Evolutionary conservation across 371 early-diverging fungal species (phyloP).

Genomic region (Lichtheimia ramosa): DNA sequence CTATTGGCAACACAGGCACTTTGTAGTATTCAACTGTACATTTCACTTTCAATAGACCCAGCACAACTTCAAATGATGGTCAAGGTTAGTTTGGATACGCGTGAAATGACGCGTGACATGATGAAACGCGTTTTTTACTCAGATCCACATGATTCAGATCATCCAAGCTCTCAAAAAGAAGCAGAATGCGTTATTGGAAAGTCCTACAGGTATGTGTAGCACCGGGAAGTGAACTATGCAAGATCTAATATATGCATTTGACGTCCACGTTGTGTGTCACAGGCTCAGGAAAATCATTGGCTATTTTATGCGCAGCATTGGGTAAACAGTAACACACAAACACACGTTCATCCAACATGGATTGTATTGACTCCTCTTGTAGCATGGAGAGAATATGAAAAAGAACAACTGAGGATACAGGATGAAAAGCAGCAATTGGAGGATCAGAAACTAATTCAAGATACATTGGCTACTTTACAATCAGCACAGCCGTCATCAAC

Average conservation of each 20-base stretch:
- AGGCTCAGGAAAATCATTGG: conserved; percentile 64
- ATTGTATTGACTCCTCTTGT: background rate
- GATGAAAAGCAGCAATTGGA: background rate
- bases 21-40: too few species aligned
- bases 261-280: too few species aligned
- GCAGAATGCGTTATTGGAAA: conserved; percentile 58
- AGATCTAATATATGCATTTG: too few species aligned
- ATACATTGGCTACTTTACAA: background rate
- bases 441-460: background rate
- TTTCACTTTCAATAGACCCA: conserved; percentile 30
- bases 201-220: conserved; percentile 52
- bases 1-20: background rate
- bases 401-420: conserved; percentile 8
- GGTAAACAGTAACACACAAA: conserved; percentile 9
- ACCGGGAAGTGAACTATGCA: too few species aligned
- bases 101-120: background rate
- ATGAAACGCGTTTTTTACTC: background rate
- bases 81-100: conserved; percentile 27
- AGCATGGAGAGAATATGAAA: conserved; percentile 29
- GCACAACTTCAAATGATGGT: conserved; percentile 64
- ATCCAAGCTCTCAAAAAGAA: conserved; percentile 45
- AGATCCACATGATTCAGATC: conserved; percentile 31
- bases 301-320: conserved; percentile 49
- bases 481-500: background rate
- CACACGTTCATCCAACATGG: background rate